Base-by-base conservation (phyloP, 2,329 filamentous ascomycete genomes). In the Aspergillus pseudoglaucus region DNA sequence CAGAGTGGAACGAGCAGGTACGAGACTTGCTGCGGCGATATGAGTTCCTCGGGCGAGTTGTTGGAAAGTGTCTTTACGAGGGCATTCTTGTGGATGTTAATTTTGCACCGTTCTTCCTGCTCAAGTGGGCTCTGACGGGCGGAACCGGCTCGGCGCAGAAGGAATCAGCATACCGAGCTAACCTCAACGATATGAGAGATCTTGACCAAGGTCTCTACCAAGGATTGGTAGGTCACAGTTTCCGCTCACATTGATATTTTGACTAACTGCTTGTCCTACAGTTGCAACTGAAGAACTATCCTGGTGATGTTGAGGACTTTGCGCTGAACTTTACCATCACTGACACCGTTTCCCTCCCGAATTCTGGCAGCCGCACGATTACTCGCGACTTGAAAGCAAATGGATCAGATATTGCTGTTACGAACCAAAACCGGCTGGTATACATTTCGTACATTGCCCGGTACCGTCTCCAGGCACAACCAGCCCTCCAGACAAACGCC, bases 31-130 rank as follows among this genome's bases (percentile, higher is more conserved):
- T 93, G 4, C 80, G 80, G 52, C 81, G 84, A 12, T 97, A 89
- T 62, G 90, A 97, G 62, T 98, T 98, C 56, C 75, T 97, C 0
- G 93, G 93, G 1, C 85, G 93, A 3, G 81, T 98, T 23, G 84
- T 98, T 22, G 93, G 93, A 9, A 98, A 98, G 66, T 98, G 93
- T 68, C 76, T 98, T 61, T 98, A 98, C 63, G 93, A 98, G 71
- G 90, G 90, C 0, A 97, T 98, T 40, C 77, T 98, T 3, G 84
- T 97, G 42, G 90, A 98, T 67, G 84, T 96, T 50, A 83, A 83
- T 44, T 98, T 98, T 73, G 90, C 91, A 1, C 85, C 88, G 0
- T 98, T 98, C 73, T 98, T 98, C 71, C 79, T 98, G 6, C 80
- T 95, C 50, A 96, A 97, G 65, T 98, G 93, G 93, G 83, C 90